Conservation (phyloP, 108 stramenopile genomes). For the Stephanodiscus minutulus region DNA sequence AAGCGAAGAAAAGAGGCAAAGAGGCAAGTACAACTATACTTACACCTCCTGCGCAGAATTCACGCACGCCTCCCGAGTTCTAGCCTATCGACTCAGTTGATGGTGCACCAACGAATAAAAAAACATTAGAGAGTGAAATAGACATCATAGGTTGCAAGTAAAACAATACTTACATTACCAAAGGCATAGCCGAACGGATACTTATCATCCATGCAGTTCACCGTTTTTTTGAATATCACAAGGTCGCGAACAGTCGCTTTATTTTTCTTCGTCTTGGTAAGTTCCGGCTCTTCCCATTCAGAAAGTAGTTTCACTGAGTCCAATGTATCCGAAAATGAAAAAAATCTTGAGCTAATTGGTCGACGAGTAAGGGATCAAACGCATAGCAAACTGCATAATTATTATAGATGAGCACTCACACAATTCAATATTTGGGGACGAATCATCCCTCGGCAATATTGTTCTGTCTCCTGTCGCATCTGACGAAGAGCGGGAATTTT, state of each 20-base stretch:
- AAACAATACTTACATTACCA: slow-evolving; percentile 41
- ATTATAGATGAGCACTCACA: neutral
- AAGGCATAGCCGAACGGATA: slow-evolving; percentile 70
- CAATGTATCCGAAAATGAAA: neutral
- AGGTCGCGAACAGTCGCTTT: slow-evolving; percentile 62
- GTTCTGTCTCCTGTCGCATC: neutral
- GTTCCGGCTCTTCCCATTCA: slow-evolving; percentile 68
- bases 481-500: neutral
- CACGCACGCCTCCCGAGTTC: slow-evolving; percentile 57
- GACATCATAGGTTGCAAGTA: neutral
- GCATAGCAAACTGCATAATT: neutral
- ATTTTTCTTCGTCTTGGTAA: slow-evolving; percentile 19
- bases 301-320: slow-evolving; percentile 36
- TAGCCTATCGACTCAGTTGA: slow-evolving; percentile 25
- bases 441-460: neutral
- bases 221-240: slow-evolving; percentile 62
- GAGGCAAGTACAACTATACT: neutral
- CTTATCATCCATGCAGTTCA: slow-evolving; percentile 62
- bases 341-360: neutral
- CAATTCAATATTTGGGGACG: neutral
- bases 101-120: neutral
- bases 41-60: slow-evolving; percentile 62
- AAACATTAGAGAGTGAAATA: neutral
- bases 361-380: neutral
- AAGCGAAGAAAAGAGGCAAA: no score